These are phyloP conservation scores for Pelargonium cotyledonis DNA, from an alignment of 441 rosid genomes.

Conservation along the genomic window DNA sequence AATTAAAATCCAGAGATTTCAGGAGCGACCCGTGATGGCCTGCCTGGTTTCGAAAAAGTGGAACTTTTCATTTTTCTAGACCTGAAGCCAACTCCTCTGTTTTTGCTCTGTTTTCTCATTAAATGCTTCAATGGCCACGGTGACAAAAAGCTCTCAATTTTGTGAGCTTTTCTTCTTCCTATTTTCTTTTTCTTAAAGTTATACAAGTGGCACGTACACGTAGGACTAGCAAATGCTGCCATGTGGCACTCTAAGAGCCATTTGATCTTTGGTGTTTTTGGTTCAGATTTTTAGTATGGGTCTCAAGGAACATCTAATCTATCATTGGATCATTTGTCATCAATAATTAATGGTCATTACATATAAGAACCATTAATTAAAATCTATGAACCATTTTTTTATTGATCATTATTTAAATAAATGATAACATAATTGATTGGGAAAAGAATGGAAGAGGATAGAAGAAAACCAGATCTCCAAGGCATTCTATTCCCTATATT, in stretches of 20 bases:
- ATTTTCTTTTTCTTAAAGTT: background rate
- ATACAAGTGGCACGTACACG: background rate
- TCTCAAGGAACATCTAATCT: no score
- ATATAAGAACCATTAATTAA: no score
- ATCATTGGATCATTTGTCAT: no score
- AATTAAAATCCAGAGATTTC: constrained; percentile 47
- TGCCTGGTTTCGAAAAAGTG: constrained; percentile 32
- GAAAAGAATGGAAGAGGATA: no score
- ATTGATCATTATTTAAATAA: no score
- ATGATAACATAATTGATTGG: no score
- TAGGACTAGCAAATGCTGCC: background rate
- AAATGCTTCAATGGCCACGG: background rate
- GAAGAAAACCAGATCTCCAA: no score
- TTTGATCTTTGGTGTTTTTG: background rate
- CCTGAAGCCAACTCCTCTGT: background rate
- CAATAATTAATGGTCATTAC: no score
- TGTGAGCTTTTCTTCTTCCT: background rate
- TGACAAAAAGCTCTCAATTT: background rate
- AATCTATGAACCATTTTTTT: no score
- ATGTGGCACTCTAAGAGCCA: background rate
- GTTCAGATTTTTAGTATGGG: no score
- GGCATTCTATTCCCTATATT: no score
- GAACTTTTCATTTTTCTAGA: background rate
- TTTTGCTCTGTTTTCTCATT: constrained; percentile 2
- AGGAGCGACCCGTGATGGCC: constrained; percentile 80